Percentiles rank a stretch among this genome's conserved stretches.
Conservation (phyloP, 169 alveolate species). For the Plasmodium gallinaceum region DNA sequence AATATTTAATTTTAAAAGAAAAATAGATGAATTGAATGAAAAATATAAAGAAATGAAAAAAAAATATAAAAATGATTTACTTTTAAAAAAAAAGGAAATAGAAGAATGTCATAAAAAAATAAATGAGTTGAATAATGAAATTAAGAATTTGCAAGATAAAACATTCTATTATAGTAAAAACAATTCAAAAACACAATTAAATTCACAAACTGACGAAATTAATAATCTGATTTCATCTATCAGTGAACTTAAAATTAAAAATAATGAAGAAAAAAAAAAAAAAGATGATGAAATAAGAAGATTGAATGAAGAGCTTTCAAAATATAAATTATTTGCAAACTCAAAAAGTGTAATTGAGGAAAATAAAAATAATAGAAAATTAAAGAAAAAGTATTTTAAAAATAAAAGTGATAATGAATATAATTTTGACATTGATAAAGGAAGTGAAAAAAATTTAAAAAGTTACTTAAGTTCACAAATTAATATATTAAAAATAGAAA, state of each 20-base stretch:
- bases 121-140: constrained; percentile 15
- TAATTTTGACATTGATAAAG: constrained; percentile 32
- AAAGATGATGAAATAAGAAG: constrained; percentile 3
- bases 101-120: constrained; percentile 27
- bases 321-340: neutral
- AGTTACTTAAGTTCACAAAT: constrained; percentile 18
- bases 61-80: neutral
- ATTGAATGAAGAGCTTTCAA: constrained; percentile 9
- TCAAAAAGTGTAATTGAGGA: neutral
- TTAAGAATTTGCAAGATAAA: constrained; percentile 21
- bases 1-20: neutral
- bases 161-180: constrained; percentile 1
- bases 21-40: neutral
- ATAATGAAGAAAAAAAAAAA: constrained; percentile 17
- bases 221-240: neutral
- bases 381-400: neutral
- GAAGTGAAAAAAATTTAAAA: constrained; percentile 38
- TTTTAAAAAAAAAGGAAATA: constrained; percentile 29
- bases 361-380: neutral
- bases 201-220: constrained; percentile 8
- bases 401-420: constrained; percentile 23
- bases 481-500: constrained; percentile 13
- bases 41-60: constrained; percentile 6
- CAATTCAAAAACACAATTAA: neutral
- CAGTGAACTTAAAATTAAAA: constrained; percentile 17